phyloP scores from a whole-genome alignment of 2,329 filamentous ascomycete species.

The Davidsoniella australis region DNA sequence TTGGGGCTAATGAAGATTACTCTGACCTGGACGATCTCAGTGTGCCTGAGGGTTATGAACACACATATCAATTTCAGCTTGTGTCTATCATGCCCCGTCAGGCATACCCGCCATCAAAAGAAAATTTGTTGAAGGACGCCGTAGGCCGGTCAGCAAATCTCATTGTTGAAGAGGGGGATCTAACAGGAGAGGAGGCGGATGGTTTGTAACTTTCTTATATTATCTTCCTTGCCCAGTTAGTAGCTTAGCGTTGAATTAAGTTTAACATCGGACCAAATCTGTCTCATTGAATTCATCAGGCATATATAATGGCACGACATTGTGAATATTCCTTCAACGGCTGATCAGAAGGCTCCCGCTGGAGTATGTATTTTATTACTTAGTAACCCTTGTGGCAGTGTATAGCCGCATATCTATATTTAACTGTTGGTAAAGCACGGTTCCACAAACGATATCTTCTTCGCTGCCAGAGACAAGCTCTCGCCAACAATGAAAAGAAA shows the following conservation, averaged over 20 bases:
- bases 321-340: no score
- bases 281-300: no score
- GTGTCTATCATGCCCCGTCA: constrained; percentile 72
- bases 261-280: no score
- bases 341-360: no score
- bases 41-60: constrained; percentile 53
- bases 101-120: constrained; percentile 54
- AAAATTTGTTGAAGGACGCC: constrained; percentile 49
- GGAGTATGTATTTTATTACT: no score
- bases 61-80: constrained; percentile 71
- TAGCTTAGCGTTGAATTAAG: no score
- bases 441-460: constrained; percentile 24
- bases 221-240: no score
- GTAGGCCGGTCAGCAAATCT: constrained; percentile 76
- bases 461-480: constrained; percentile 25
- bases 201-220: not conserved
- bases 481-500: no score
- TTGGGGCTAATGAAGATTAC: constrained; percentile 25
- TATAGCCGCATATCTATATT: not conserved
- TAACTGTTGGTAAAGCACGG: no score
- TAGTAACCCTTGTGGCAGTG: not conserved
- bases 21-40: constrained; percentile 13
- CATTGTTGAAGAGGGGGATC: constrained; percentile 55
- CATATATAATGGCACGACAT: no score
- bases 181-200: constrained; percentile 18